Base-by-base conservation (phyloP, 73 alveolate species). In the Paraurostyla sp. region DNA sequence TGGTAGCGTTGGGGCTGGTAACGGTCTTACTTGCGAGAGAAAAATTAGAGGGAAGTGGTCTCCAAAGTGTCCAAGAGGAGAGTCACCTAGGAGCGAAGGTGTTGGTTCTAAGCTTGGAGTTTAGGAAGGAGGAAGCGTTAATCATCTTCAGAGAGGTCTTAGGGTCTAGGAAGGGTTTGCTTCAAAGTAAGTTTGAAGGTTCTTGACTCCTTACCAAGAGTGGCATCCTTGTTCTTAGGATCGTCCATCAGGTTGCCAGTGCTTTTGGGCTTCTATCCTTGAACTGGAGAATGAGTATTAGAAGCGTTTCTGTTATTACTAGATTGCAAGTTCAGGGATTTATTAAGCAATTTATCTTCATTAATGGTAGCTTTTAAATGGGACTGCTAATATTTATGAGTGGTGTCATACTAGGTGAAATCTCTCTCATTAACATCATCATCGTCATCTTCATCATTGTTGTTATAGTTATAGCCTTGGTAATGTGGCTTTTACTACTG, bases 161-260 rank as follows among this genome's bases (percentile, higher is more conserved):
- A 46, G 7, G 86, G 71, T 43, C 86, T 16, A 3, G 86, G 86
- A 20, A 73, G 18, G 15, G 86, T 32, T 16, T 73, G 27, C 52
- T 73, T 73, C 82, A 65, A 38, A 38, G 82, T 65, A 15, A 65
- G 58, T 65, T 65, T 65, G 36, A 65, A 65, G 2, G 82, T 65
- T 65, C 82, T 65, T 65, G 60, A 0, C 33, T 30, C 45, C 7
- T 65, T 38, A 13, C 9, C 33, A 22, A 6, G 9, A 29, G 76
- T 59, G 3, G 35, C 82, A 38, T 40, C 58, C 9, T n/a, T n/a
- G n/a, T n/a, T n/a, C n/a, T n/a, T n/a, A n/a, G n/a, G n/a, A n/a
- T n/a, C n/a, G n/a, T n/a, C n/a, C n/a, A n/a, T n/a, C n/a, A 65
- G 25, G 41, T 65, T 65, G 4, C 82, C 82, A 33, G 82, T 65